phyloP scores from a whole-genome alignment of 1,284 basidiomycete species.

The Amylostereum areolatum region DNA sequence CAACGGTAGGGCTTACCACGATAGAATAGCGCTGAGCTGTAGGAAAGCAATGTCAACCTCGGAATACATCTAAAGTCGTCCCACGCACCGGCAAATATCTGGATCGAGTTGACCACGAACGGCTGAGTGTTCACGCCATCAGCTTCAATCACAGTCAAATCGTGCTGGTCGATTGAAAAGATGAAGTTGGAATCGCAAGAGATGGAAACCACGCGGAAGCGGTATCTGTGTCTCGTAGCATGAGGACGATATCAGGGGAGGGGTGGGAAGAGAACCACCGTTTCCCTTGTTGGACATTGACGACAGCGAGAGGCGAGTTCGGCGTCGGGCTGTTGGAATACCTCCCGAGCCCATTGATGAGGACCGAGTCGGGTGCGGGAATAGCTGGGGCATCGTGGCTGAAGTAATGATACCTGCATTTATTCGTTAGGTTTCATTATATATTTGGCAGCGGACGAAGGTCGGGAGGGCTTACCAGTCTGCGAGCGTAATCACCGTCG shows the following conservation, averaged over 20 bases:
- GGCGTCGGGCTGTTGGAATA: constrained; percentile 31
- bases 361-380: constrained; percentile 26
- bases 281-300: constrained; percentile 26
- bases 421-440: not conserved
- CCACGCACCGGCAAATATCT: constrained; percentile 25
- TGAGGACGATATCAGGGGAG: not conserved
- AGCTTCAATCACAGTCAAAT: constrained; percentile 39
- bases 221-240: constrained; percentile 19
- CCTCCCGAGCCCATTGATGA: constrained; percentile 47
- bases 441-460: not conserved
- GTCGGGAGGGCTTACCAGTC: constrained; percentile 30
- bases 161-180: constrained; percentile 36
- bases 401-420: constrained; percentile 25
- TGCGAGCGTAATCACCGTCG: constrained; percentile 30
- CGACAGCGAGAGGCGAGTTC: constrained; percentile 24
- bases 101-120: constrained; percentile 31
- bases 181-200: constrained; percentile 28
- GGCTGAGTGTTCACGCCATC: constrained; percentile 38
- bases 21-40: constrained; percentile 33
- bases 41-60: not conserved
- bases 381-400: constrained; percentile 11
- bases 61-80: not conserved
- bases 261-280: constrained; percentile 17
- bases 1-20: constrained; percentile 20
- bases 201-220: constrained; percentile 28